A percentile compares a stretch with the other conserved stretches of the same genome.
These are phyloP conservation scores for Yueomyces sp. DNA, from an alignment of 805 yeast genomes.

Conservation along the genomic window DNA sequence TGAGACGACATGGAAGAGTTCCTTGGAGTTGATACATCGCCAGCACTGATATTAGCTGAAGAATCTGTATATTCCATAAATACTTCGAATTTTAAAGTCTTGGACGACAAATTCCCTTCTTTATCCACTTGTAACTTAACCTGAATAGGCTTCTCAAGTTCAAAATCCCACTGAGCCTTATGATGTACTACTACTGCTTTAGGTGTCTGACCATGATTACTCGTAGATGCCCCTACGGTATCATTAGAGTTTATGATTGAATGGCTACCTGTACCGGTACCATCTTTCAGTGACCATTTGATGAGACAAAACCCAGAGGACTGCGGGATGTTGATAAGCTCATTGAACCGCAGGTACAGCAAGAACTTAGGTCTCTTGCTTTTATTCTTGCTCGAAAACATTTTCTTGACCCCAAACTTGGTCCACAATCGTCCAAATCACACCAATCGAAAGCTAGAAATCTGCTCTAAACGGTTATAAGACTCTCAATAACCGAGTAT, in stretches of 20 bases:
- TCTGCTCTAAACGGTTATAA: too few species aligned
- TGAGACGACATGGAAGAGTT: not conserved
- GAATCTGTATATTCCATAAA: conserved; percentile 25
- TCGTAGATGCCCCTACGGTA: not conserved
- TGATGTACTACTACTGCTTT: conserved; percentile 35
- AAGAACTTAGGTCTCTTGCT: conserved; percentile 47
- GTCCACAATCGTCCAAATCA: too few species aligned
- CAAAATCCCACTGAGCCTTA: conserved; percentile 36
- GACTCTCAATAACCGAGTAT: too few species aligned
- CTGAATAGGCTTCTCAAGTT: conserved; percentile 23
- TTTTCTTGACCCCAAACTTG: not conserved
- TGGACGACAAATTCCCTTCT: conserved; percentile 24
- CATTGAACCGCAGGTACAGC: conserved; percentile 44
- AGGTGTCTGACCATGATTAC: conserved; percentile 29
- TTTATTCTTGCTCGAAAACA: conserved; percentile 11
- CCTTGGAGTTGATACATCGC: not conserved
- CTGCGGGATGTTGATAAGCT: conserved; percentile 76
- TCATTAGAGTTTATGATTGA: not conserved
- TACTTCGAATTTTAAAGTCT: conserved; percentile 30
- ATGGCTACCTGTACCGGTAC: conserved; percentile 17
- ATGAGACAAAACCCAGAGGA: conserved; percentile 54
- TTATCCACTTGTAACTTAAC: conserved; percentile 30
- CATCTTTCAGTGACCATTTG: conserved; percentile 47
- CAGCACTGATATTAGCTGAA: not conserved
- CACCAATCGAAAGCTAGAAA: too few species aligned